Evolutionary conservation across 345 rosid genomes (phyloP), one percentile per base, ranked within the genome.

Genomic region (Euphorbia lathyris): DNA sequence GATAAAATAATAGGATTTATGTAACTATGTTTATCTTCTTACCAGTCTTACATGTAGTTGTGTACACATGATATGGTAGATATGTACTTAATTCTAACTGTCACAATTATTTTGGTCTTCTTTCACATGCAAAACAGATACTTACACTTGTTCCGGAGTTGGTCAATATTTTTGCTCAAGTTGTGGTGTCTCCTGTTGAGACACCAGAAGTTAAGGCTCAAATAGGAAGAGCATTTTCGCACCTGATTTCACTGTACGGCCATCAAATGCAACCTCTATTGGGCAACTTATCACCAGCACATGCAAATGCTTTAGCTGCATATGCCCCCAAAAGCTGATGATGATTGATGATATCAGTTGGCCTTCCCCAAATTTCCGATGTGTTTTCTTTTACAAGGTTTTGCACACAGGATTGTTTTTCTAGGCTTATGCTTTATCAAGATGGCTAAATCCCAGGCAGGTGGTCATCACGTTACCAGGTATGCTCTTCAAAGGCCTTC

Each of bases 151-250:
- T 87, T 45, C 97, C 97, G 0, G 97, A 96, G 72, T 80, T 96
- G 82, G 86, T 96, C 51, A 89, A 85, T 79, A 72, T 96, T 65
- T 92, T 96, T 74, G 99, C 93, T 26, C 90, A 87, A 86, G 98
- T 96, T 42, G 80, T 84, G 60, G 91, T 87, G 63, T 90, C 99
- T 17, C 91, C 93, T 1, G 81, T 72, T 9, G 99, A 96, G 80
- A 87, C 87, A 27, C 60, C 86, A 5, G 98, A 96, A 83, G 98
- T 90, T 69, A 96, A 96, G 83, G 76, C 88, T 80, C 86, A 82
- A 71, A 85, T 96, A 9, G 99, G 99, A 65, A 81, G 86, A 79
- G 85, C 95, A 30, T 96, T 96, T 74, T 78, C 93, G 36, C 97
- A 96, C 78, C 82, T 96, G 30, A 67, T 92, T 51, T 83, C 95